These are phyloP conservation scores for Monosporascus sp. DNA, from an alignment of 2,329 filamentous ascomycete species.

Conservation along the genomic window DNA sequence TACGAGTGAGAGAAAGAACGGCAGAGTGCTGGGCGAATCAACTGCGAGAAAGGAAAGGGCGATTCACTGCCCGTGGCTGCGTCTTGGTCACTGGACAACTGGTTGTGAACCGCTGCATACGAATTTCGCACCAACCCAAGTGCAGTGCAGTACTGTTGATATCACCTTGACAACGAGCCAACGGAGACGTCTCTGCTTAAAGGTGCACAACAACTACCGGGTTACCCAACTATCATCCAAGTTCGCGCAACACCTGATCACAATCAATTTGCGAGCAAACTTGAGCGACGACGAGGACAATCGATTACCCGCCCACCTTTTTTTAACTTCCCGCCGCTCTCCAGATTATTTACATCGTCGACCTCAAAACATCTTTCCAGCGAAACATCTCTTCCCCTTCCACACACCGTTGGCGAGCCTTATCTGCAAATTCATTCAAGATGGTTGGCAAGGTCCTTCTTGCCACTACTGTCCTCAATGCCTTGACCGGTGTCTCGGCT, in stretches of 20 bases:
- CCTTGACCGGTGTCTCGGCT: slow-evolving; percentile 45
- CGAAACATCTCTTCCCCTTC: not conserved
- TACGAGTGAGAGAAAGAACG: not conserved
- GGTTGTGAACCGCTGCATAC: not conserved
- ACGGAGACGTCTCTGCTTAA: not conserved
- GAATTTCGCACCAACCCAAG: not conserved
- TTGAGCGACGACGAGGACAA: not conserved
- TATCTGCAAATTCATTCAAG: not conserved
- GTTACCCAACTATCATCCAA: not conserved
- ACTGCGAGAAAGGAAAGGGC: not conserved
- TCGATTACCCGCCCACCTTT: not conserved
- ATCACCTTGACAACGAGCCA: not conserved
- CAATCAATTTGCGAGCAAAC: not conserved
- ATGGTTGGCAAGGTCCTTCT: slow-evolving; percentile 21
- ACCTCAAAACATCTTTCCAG: too few relatives aligned
- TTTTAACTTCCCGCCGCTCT: too few relatives aligned
- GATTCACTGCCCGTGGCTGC: not conserved
- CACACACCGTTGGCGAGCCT: not conserved
- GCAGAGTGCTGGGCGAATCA: not conserved
- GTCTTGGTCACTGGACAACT: not conserved
- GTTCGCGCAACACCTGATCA: not conserved
- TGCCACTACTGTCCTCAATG: slow-evolving; percentile 23
- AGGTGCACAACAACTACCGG: not conserved
- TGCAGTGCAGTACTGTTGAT: not conserved
- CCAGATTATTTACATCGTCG: not conserved